These are phyloP conservation scores for Fusarium sp. DNA, from an alignment of 2,329 filamentous ascomycete genomes.

Conservation along the genomic window DNA sequence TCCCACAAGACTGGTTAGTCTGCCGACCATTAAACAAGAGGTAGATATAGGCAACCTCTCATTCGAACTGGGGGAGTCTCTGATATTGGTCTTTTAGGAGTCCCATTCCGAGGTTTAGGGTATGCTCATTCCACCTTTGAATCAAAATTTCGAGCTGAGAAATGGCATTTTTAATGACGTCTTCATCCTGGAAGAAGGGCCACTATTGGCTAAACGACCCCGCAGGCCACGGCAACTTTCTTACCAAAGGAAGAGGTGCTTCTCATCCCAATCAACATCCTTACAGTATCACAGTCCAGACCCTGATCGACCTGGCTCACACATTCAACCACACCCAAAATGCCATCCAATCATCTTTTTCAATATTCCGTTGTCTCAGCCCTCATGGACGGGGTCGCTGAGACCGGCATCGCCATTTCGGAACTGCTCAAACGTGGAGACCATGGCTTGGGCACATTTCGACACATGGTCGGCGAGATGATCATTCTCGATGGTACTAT, in stretches of 20 bases:
- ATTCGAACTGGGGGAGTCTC: too few relatives aligned
- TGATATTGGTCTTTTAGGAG: too few relatives aligned
- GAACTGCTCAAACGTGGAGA: conserved; percentile 28
- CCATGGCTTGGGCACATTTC: conserved; percentile 41
- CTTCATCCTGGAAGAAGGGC: background rate
- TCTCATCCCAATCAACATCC: background rate
- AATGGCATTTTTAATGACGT: conserved; percentile 8
- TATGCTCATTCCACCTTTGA: background rate
- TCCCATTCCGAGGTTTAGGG: background rate
- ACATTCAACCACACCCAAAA: background rate
- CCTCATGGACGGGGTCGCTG: conserved; percentile 39
- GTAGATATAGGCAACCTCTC: background rate
- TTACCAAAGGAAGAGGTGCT: background rate
- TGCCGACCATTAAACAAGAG: background rate
- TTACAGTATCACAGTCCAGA: background rate
- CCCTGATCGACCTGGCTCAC: background rate
- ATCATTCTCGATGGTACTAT: conserved; percentile 34
- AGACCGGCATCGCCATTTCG: conserved; percentile 27
- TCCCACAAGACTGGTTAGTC: background rate
- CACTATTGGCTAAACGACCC: rapidly evolving
- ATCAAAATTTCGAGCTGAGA: background rate
- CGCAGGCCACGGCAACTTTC: background rate
- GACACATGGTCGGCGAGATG: conserved; percentile 41
- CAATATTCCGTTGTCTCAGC: conserved; percentile 41
- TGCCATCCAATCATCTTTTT: conserved; percentile 33